Evolutionary conservation across 805 yeast genomes (phyloP).

Genomic region (Starmerella bacillaris): DNA sequence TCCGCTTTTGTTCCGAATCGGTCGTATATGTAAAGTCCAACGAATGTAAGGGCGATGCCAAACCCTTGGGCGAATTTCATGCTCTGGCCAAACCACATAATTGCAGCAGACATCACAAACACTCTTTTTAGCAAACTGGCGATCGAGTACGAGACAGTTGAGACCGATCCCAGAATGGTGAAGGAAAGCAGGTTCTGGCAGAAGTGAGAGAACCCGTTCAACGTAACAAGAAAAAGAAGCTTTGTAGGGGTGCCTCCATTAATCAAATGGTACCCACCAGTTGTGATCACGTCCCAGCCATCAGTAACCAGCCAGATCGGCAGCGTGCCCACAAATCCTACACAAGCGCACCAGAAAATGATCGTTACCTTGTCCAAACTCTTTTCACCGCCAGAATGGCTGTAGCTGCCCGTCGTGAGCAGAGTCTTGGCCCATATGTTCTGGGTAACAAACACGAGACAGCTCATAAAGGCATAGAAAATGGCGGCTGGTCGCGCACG

Average conservation of each 20-base stretch:
- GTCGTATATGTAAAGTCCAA: constrained; percentile 28
- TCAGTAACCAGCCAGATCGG: constrained; percentile 58
- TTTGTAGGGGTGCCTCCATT: constrained; percentile 24
- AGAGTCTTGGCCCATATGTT: constrained; percentile 75
- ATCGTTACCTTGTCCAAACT: constrained; percentile 67
- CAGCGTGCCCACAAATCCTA: constrained; percentile 55
- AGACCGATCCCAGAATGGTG: constrained; percentile 59
- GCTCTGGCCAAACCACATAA: constrained; percentile 38
- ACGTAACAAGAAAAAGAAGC: constrained; percentile 30
- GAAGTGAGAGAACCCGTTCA: constrained; percentile 64
- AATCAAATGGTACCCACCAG: constrained; percentile 9
- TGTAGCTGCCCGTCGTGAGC: constrained; percentile 31
- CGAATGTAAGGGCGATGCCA: constrained; percentile 27
- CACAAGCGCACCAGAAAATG: constrained; percentile 57
- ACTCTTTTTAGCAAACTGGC: constrained; percentile 79
- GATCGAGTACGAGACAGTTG: constrained; percentile 71
- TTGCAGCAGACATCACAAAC: constrained; percentile 64
- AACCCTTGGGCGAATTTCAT: constrained; percentile 25
- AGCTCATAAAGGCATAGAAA: constrained; percentile 46
- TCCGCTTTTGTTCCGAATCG: constrained; percentile 22
- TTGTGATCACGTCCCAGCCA: constrained; percentile 19
- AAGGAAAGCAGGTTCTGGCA: constrained; percentile 65
- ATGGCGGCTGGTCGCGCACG: constrained; percentile 41
- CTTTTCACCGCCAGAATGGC: constrained; percentile 3
- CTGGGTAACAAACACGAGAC: constrained; percentile 65